A percentile compares a stretch with the other conserved stretches of the same genome.
Evolutionary conservation across 1,284 basidiomycete genomes (phyloP).

Genomic region (Bondarzewia mesenterica): DNA sequence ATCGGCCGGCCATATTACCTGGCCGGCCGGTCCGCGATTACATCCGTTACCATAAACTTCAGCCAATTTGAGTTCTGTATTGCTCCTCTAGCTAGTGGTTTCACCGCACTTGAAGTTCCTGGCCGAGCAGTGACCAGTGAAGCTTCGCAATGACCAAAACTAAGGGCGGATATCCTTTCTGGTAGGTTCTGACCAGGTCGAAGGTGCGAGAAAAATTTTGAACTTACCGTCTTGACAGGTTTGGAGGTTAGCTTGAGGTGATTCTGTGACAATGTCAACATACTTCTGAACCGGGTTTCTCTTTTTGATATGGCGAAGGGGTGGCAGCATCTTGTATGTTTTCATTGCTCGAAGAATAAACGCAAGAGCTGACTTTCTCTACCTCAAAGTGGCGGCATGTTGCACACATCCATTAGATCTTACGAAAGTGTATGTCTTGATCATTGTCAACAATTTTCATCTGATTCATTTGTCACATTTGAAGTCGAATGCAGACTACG

Average conservation of each 20-base stretch:
- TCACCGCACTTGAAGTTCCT: background rate
- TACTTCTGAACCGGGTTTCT: background rate
- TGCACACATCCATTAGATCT: slow-evolving; percentile 84
- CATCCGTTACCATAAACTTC: no score
- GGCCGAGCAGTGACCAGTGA: background rate
- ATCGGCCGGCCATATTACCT: background rate
- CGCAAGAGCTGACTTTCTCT: slow-evolving; percentile 4
- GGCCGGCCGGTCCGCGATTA: background rate
- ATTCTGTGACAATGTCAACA: background rate
- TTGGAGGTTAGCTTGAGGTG: slow-evolving; percentile 52
- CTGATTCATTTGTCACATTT: slow-evolving; percentile 5
- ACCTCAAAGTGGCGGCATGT: slow-evolving; percentile 86
- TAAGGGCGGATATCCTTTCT: slow-evolving; percentile 46
- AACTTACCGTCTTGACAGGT: slow-evolving; percentile 33
- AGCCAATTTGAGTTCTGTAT: no score
- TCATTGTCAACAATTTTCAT: background rate
- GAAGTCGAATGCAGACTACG: slow-evolving; percentile 74
- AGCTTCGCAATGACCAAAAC: slow-evolving; percentile 19
- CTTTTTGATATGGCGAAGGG: slow-evolving; percentile 38
- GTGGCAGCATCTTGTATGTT: slow-evolving; percentile 69
- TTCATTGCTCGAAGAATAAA: slow-evolving; percentile 4
- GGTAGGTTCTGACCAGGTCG: slow-evolving; percentile 32
- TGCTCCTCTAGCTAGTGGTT: no score
- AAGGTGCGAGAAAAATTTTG: slow-evolving; percentile 7
- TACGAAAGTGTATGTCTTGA: slow-evolving; percentile 67